phyloP scores from a whole-genome alignment of 768 basidiomycete genomes.

The Ramaria sp. region DNA sequence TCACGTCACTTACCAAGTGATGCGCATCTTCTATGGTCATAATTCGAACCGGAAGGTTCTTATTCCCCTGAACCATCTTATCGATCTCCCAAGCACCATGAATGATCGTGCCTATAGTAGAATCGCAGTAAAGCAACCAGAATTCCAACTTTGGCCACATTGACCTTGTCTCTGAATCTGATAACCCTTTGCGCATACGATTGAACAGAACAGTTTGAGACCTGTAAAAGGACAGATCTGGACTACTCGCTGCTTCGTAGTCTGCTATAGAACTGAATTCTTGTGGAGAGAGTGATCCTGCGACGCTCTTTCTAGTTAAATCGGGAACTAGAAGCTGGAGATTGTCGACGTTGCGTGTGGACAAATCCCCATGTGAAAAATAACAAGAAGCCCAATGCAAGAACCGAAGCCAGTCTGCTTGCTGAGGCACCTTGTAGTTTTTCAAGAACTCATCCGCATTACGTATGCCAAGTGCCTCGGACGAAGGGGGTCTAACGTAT shows the following conservation, averaged over 20 bases:
- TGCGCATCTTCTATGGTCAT: no score
- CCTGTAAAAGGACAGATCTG: background rate
- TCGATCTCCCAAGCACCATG: constrained; percentile 3
- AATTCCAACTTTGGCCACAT: background rate
- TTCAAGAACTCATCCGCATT: constrained; percentile 18
- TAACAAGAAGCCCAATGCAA: constrained; percentile 22
- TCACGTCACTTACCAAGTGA: no score
- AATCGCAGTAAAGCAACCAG: constrained; percentile 1
- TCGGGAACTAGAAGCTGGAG: constrained; percentile 18
- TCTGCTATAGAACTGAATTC: background rate
- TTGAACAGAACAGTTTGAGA: background rate
- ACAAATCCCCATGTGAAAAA: constrained; percentile 23
- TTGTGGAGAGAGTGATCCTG: background rate
- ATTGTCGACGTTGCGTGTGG: constrained; percentile 15
- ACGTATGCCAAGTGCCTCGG: background rate
- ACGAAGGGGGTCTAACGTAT: background rate
- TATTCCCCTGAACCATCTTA: no score
- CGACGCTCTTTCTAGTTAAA: background rate
- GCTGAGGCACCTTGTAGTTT: constrained; percentile 17
- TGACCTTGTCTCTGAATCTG: background rate
- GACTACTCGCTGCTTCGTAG: background rate
- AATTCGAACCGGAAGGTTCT: no score
- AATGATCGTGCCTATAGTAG: background rate
- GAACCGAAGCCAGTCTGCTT: constrained; percentile 16
- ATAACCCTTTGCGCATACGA: background rate